A percentile compares a stretch with the other conserved stretches of the same genome.
Evolutionary conservation across 768 basidiomycete genomes (phyloP).

Genomic region (Gelatoporia subvermispora): DNA sequence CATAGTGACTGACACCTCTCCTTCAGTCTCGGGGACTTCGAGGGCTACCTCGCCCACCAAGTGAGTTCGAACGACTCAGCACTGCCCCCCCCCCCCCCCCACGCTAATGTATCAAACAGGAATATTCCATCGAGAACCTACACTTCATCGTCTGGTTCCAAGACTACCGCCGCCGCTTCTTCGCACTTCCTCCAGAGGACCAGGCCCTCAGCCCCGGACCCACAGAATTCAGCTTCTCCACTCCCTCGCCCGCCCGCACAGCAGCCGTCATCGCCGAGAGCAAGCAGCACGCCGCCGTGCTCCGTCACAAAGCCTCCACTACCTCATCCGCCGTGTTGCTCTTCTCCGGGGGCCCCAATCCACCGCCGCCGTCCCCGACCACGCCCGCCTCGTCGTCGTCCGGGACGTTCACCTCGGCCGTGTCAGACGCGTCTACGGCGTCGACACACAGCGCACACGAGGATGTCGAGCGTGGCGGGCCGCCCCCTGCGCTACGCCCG

Average conservation of each 20-base stretch:
- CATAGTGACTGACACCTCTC: neutral
- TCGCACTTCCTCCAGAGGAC: slow-evolving; percentile 18
- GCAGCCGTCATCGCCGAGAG: slow-evolving; percentile 5
- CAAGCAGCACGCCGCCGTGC: neutral
- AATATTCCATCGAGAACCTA: slow-evolving; percentile 25
- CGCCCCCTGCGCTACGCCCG: neutral
- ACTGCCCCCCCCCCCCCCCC: neutral
- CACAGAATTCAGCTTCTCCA: slow-evolving; percentile 4
- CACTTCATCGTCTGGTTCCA: slow-evolving; percentile 31
- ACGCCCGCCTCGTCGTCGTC: neutral
- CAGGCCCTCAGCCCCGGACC: slow-evolving; percentile 14
- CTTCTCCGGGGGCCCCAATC: no score
- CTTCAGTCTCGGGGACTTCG: slow-evolving; percentile 26
- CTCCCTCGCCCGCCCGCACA: slow-evolving; percentile 9
- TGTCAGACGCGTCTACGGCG: neutral
- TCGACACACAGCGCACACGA: neutral
- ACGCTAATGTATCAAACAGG: slow-evolving; percentile 6
- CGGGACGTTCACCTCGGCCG: neutral
- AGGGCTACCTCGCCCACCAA: slow-evolving; percentile 19
- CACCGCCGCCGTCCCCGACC: no score
- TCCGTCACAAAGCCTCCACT: neutral
- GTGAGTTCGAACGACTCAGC: slow-evolving; percentile 1
- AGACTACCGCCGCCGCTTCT: slow-evolving; percentile 34
- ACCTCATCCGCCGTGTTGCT: neutral
- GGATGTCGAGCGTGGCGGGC: neutral